Percentiles rank a stretch among this genome's conserved stretches.
These are phyloP conservation scores for Raphanus raphanistrum DNA, from an alignment of 345 rosid species.

Conservation along the genomic window DNA sequence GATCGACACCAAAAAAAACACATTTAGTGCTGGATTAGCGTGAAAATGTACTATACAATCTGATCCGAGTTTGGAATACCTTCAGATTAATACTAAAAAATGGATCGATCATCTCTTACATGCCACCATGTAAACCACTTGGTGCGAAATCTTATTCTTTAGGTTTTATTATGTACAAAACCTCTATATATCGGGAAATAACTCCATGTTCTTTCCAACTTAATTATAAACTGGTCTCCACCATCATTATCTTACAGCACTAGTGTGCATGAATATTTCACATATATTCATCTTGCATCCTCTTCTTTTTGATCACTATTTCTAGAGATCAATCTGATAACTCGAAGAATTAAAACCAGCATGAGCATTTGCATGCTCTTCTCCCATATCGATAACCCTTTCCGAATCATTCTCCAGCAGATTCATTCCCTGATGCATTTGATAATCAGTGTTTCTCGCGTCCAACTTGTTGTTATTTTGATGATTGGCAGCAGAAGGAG, in stretches of 20 bases:
- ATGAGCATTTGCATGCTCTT: slow-evolving; percentile 40
- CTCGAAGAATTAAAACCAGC: slow-evolving; percentile 57
- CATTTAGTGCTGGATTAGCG: too few relatives aligned
- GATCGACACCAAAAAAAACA: too few relatives aligned
- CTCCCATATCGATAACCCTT: slow-evolving; percentile 46
- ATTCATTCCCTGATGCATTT: slow-evolving; percentile 43
- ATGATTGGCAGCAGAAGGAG: slow-evolving; percentile 16
- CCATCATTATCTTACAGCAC: slow-evolving; percentile 25
- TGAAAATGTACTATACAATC: too few relatives aligned
- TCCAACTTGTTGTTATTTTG: slow-evolving; percentile 5
- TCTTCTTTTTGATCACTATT: slow-evolving; percentile 39
- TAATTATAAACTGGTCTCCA: slow-evolving; percentile 30
- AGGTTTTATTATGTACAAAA: slow-evolving; percentile 67
- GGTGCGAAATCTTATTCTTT: slow-evolving; percentile 28
- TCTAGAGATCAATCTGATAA: slow-evolving; percentile 80
- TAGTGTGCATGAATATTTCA: not conserved
- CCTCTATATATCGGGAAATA: slow-evolving; percentile 33
- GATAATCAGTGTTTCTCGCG: slow-evolving; percentile 31
- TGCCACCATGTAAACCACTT: too few relatives aligned
- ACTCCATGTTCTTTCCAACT: slow-evolving; percentile 28
- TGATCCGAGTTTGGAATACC: too few relatives aligned
- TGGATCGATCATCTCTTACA: too few relatives aligned
- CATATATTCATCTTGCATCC: slow-evolving; percentile 28
- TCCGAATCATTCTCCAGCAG: slow-evolving; percentile 41
- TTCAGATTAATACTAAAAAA: too few relatives aligned